Conservation (phyloP, 2,329 filamentous ascomycete species). For the Fusarium equiseti region DNA sequence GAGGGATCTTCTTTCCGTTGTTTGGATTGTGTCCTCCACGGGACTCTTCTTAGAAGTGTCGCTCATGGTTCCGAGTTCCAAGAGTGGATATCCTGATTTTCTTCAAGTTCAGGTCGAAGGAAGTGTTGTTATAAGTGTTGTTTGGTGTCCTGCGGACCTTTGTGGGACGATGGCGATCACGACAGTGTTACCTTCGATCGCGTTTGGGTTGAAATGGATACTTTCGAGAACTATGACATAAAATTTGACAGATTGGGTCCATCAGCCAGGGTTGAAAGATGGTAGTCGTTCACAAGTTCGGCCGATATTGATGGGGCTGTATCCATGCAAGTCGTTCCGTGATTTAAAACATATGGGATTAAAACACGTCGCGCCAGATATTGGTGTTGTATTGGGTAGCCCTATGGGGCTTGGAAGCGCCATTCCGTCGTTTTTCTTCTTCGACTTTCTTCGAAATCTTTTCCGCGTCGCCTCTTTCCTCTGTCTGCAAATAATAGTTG, state of each 20-base stretch:
- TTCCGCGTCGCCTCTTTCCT: too few species aligned
- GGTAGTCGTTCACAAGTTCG: not conserved
- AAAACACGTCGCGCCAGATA: not conserved
- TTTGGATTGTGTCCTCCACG: not conserved
- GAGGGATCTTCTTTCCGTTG: not conserved
- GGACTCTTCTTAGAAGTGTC: conserved; percentile 5
- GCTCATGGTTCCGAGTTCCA: conserved; percentile 6
- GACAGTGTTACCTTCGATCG: not conserved
- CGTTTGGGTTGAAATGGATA: not conserved
- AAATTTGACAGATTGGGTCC: not conserved
- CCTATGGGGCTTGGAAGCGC: not conserved
- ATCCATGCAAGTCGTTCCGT: not conserved
- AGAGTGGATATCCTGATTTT: not conserved
- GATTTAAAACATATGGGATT: not conserved
- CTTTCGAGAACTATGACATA: not conserved
- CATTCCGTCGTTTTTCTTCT: not conserved
- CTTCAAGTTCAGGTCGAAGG: not conserved
- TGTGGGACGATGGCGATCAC: not conserved
- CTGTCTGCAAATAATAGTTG: not conserved
- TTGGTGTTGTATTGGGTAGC: not conserved
- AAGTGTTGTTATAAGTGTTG: not conserved
- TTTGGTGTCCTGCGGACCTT: not conserved
- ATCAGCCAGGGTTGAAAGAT: not conserved
- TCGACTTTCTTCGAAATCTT: not conserved
- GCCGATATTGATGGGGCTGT: not conserved